These are phyloP conservation scores for Trichoderma virens DNA, from an alignment of 495 filamentous ascomycete species.

Conservation along the genomic window DNA sequence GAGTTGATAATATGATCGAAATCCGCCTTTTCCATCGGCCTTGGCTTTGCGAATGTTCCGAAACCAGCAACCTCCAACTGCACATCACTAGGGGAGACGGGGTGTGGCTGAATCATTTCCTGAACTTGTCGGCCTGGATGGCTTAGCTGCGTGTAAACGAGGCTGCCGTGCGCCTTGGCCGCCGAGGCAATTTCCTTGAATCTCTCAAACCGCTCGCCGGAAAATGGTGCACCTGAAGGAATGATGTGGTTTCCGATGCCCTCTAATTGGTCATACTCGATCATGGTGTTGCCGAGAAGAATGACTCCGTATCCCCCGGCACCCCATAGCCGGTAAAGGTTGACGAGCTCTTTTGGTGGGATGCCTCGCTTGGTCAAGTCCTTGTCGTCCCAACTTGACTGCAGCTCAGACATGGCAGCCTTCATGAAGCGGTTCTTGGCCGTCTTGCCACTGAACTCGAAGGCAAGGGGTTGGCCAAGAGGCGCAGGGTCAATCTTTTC, in stretches of 20 bases:
- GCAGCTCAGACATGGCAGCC: constrained; percentile 54
- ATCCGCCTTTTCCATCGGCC: constrained; percentile 39
- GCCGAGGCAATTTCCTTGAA: constrained; percentile 44
- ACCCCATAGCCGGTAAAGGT: constrained; percentile 53
- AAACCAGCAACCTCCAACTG: constrained; percentile 35
- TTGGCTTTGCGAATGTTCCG: constrained; percentile 19
- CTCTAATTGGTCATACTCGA: constrained; percentile 52
- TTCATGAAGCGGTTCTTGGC: constrained; percentile 57
- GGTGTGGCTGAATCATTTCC: constrained; percentile 41
- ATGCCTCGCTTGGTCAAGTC: constrained; percentile 46
- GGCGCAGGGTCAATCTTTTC: constrained; percentile 31
- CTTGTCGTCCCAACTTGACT: constrained; percentile 48
- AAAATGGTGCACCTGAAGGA: constrained; percentile 34
- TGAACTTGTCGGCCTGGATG: constrained; percentile 55
- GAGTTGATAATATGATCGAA: constrained; percentile 40
- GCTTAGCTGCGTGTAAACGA: constrained; percentile 52
- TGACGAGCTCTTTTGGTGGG: constrained; percentile 47
- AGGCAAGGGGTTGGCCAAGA: constrained; percentile 48
- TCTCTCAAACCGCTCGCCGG: constrained; percentile 49
- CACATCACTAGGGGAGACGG: constrained; percentile 54
- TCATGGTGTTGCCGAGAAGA: constrained; percentile 57
- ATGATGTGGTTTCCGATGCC: constrained; percentile 52
- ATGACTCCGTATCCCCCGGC: constrained; percentile 50
- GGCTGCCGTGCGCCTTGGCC: constrained; percentile 44
- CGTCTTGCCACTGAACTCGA: constrained; percentile 48